Base-by-base conservation (phyloP, 2,329 filamentous ascomycete species). In the Microdochium bolleyi region DNA sequence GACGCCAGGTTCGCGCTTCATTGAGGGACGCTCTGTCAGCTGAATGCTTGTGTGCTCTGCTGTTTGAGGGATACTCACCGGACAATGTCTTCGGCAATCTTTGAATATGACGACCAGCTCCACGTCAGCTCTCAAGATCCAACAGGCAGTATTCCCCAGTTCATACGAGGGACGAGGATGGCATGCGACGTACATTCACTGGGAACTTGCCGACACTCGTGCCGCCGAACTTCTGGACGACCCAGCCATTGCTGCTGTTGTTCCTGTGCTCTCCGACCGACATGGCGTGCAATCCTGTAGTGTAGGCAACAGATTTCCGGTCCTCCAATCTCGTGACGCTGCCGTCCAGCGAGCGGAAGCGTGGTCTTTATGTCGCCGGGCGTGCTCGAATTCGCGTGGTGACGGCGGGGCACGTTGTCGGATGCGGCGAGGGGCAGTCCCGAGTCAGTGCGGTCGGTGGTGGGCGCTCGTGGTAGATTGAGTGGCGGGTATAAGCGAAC, bases 131-230 rank as follows among this genome's bases (percentile, higher is more conserved):
- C 16, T 11, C 11, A 11, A 30, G 27, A 11, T 30, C 11, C 27
- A 5, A 11, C 27, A 30, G 11, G 27, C 11, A 30, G 27, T 30
- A 11, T 30, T 30, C 11, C 27, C 11, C 11, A 5, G 11, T 11
- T 30, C 5, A 5, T 30, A 11, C 5, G 27, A n/a, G n/a, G n/a
- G n/a, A n/a, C n/a, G n/a, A n/a, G n/a, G n/a, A n/a, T n/a, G n/a
- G n/a, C n/a, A n/a, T n/a, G n/a, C n/a, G n/a, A 22, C 41, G 41
- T 64, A 80, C 77, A 71, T 87, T 86, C 60, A 82, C 79, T 51
- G 92, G 86, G 63, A 95, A 96, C 73, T 97, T 97, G 62, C 92
- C 94, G 51, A 97, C 88, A 66, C 89, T 95, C 51, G 92, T 99
- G 51, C 92, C 92, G 57, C 92, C 92, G 69, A 95, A 96, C 71